Conservation (phyloP, 306 rosid species). For the Quercus mongolica region DNA sequence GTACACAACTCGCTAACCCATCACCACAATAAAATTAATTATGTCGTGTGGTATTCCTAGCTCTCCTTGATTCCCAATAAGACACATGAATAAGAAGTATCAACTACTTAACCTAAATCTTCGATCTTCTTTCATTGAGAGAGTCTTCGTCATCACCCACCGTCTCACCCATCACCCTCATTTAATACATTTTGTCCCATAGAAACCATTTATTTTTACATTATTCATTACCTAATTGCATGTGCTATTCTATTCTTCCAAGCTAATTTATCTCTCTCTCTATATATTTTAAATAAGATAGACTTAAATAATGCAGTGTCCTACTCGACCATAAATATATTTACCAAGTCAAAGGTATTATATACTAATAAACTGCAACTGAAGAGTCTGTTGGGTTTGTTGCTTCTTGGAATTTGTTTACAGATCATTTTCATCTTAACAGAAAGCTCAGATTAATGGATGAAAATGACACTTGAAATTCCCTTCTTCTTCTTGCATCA, state of each 20-base stretch:
- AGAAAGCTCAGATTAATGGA: constrained; percentile 2
- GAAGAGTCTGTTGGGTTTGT: constrained; percentile 16
- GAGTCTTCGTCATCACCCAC: neutral
- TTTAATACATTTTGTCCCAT: constrained; percentile 2
- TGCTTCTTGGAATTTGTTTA: constrained; percentile 28
- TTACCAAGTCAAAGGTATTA: constrained; percentile 18
- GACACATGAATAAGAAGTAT: neutral
- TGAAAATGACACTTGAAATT: constrained; percentile 24
- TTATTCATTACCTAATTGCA: constrained; percentile 24
- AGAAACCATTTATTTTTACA: constrained; percentile 9
- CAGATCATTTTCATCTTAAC: constrained; percentile 19
- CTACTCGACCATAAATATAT: constrained; percentile 9
- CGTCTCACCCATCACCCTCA: neutral
- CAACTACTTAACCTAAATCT: neutral
- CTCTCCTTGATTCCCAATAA: neutral
- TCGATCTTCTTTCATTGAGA: neutral
- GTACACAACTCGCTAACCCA: neutral
- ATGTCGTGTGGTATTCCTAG: neutral
- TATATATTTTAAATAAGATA: neutral
- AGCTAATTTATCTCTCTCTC: constrained; percentile 2
- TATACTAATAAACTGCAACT: neutral
- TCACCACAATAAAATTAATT: neutral
- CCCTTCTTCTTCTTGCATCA: neutral
- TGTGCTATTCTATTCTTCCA: constrained; percentile 21
- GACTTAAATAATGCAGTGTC: constrained; percentile 2